These are phyloP conservation scores for Albophoma yamanashiensis DNA, from an alignment of 2,329 filamentous ascomycete genomes.

Conservation along the genomic window DNA sequence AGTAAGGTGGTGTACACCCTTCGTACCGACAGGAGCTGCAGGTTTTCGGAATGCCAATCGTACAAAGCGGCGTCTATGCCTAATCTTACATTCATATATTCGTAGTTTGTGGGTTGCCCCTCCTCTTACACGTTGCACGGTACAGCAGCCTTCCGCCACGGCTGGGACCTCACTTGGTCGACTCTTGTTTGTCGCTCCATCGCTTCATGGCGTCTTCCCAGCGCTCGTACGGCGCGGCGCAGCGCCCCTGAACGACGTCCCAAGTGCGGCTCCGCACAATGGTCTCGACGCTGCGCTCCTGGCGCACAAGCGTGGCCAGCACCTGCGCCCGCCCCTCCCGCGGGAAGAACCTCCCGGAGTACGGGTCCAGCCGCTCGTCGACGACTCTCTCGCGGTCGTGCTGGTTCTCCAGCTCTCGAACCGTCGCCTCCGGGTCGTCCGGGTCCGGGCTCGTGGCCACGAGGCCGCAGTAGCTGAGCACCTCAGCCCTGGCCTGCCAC, in stretches of 20 bases:
- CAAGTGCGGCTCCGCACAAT: constrained; percentile 78
- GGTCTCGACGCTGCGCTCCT: constrained; percentile 65
- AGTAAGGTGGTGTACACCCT: background rate
- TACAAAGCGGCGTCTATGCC: background rate
- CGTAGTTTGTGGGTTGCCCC: background rate
- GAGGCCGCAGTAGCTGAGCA: constrained; percentile 78
- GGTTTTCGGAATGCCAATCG: background rate
- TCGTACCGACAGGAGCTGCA: background rate
- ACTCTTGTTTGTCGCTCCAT: constrained; percentile 39
- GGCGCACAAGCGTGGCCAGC: constrained; percentile 61
- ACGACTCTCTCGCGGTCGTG: constrained; percentile 63
- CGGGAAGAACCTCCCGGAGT: constrained; percentile 74
- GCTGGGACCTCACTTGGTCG: constrained; percentile 3
- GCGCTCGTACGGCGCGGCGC: constrained; percentile 43
- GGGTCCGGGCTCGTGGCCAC: constrained; percentile 84
- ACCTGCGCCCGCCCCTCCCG: constrained; percentile 70
- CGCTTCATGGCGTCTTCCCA: constrained; percentile 56
- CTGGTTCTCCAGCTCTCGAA: constrained; percentile 60
- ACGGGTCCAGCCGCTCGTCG: constrained; percentile 85
- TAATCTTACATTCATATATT: background rate
- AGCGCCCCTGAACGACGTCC: constrained; percentile 66
- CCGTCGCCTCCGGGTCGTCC: constrained; percentile 66
- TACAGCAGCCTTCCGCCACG: background rate
- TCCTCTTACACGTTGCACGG: background rate
- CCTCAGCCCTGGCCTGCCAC: constrained; percentile 75